Conservation (phyloP, 345 rosid genomes). For the Pugionium dolabratum region DNA sequence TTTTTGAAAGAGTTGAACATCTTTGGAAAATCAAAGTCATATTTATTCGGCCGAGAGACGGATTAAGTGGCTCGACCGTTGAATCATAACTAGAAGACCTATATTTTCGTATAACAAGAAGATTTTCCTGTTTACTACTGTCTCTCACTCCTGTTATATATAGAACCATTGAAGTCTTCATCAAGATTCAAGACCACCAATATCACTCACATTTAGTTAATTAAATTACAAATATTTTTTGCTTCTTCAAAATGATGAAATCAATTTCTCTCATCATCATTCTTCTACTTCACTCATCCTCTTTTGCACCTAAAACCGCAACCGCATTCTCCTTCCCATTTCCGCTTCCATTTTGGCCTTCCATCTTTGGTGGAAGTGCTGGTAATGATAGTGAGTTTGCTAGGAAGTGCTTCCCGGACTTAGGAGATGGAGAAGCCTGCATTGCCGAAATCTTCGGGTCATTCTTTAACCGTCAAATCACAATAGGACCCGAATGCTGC, state of each 20-base stretch:
- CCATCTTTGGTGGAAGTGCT: background rate
- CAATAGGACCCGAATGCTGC: conserved; percentile 32
- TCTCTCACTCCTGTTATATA: too few species aligned
- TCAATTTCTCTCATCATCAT: background rate
- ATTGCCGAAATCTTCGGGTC: conserved; percentile 26
- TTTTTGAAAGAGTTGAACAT: too few species aligned
- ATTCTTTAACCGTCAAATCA: conserved; percentile 13
- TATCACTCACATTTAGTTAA: background rate
- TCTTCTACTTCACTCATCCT: conserved; percentile 20
- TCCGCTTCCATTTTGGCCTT: conserved; percentile 13
- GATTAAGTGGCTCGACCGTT: background rate
- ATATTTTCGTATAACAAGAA: background rate
- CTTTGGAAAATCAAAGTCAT: too few species aligned
- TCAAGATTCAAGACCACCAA: too few species aligned
- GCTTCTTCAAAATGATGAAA: conserved; percentile 12
- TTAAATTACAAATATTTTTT: background rate
- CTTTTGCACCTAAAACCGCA: background rate
- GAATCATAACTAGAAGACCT: conserved; percentile 4
- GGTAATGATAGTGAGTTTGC: conserved; percentile 1
- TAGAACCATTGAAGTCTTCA: too few species aligned
- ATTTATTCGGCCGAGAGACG: too few species aligned
- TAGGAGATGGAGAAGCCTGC: conserved; percentile 34
- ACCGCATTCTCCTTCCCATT: conserved; percentile 21
- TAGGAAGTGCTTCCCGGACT: conserved; percentile 33
- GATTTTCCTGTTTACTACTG: background rate